Conservation (phyloP, 225 moss, liverwort and hornwort species). For the Pseudoscleropodium purum region DNA sequence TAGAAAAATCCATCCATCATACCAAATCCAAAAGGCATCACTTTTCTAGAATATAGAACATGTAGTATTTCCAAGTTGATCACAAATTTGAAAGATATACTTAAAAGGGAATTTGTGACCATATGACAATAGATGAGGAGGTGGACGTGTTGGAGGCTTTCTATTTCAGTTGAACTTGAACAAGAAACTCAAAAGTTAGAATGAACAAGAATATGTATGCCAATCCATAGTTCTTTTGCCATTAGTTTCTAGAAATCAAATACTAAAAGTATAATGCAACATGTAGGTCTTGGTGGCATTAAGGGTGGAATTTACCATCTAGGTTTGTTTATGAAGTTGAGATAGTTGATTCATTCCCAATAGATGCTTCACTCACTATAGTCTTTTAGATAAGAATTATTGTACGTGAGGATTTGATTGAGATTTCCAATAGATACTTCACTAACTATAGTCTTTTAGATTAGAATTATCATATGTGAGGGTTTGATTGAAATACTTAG, state of each 20-base stretch:
- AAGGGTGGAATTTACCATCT: neutral
- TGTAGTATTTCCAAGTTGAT: neutral
- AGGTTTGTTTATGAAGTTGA: too few species aligned
- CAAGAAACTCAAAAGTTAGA: neutral
- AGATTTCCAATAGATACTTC: neutral
- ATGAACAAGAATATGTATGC: neutral
- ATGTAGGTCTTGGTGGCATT: neutral
- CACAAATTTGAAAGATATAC: neutral
- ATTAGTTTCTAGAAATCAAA: too few species aligned
- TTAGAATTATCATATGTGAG: fast-evolving
- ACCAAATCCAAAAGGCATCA: neutral
- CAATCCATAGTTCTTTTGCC: neutral
- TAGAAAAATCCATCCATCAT: neutral
- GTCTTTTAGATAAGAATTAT: fast-evolving
- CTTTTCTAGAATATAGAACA: neutral
- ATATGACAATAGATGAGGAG: neutral
- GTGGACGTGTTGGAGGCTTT: neutral
- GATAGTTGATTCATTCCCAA: neutral
- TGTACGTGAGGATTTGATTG: too few species aligned
- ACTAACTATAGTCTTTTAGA: too few species aligned
- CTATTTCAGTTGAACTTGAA: neutral
- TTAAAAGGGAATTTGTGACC: neutral
- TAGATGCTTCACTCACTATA: neutral
- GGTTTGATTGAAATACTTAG: too few species aligned
- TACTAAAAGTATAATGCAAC: too few species aligned